These are phyloP conservation scores for Talaromyces sp. DNA, from an alignment of 2,329 filamentous ascomycete genomes.

Conservation along the genomic window DNA sequence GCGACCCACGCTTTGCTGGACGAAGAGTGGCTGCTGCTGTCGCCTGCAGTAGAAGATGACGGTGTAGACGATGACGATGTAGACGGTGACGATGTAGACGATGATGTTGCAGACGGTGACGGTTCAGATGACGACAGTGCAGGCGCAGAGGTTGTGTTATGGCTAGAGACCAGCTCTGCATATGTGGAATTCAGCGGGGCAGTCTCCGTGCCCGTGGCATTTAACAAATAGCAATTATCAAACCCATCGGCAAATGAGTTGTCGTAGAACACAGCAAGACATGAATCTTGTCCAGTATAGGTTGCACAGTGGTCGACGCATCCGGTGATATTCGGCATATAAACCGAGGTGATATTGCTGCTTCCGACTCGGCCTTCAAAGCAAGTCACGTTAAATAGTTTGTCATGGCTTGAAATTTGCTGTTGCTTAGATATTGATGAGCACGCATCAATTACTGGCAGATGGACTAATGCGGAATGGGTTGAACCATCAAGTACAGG, in stretches of 20 bases:
- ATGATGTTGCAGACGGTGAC: no score
- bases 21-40: not conserved
- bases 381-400: not conserved
- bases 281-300: not conserved
- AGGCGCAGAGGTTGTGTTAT: not conserved
- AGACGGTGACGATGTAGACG: no score
- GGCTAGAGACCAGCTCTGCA: not conserved
- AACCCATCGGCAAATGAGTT: constrained; percentile 7
- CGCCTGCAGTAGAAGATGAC: not conserved
- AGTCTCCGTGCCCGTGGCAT: not conserved
- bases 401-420: not conserved
- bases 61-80: no score
- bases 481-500: not conserved
- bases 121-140: not conserved
- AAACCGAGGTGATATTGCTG: constrained; percentile 1
- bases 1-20: constrained; percentile 3
- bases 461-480: not conserved
- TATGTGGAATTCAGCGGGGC: constrained; percentile 1
- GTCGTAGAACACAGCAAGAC: constrained; percentile 3
- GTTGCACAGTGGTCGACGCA: constrained; percentile 2
- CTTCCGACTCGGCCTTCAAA: constrained; percentile 1
- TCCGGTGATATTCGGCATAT: not conserved
- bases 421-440: not conserved
- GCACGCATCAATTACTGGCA: constrained; percentile 1
- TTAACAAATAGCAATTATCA: constrained; percentile 6